Evolutionary conservation across 139 green algal genomes (phyloP).

Genomic region (Pleodorina starrii): DNA sequence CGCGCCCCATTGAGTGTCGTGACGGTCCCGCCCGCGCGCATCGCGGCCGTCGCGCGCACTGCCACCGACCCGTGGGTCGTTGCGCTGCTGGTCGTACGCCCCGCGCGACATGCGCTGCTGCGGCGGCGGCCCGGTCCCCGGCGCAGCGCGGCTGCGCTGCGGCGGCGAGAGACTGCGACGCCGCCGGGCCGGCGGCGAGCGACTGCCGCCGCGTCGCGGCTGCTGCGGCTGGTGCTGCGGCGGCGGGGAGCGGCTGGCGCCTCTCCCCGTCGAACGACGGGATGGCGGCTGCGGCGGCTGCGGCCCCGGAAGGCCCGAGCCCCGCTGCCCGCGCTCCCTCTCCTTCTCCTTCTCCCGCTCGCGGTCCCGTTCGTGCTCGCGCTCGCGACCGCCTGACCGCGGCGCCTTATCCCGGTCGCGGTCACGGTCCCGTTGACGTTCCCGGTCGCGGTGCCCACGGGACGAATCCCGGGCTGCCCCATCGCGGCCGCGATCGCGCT

Average conservation of each 20-base stretch:
- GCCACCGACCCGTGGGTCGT: conserved; percentile 7
- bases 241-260: background rate
- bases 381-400: background rate
- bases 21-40: background rate
- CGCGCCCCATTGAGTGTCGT: background rate
- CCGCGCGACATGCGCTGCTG: background rate
- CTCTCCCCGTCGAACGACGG: background rate
- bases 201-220: background rate
- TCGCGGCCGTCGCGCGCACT: background rate
- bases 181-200: background rate
- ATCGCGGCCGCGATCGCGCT: background rate
- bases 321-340: background rate
- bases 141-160: background rate
- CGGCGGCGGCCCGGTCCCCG: background rate
- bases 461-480: background rate
- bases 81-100: background rate
- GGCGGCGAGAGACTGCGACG: background rate
- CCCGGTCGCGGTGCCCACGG: background rate
- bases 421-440: conserved; percentile 1
- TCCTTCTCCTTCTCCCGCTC: background rate
- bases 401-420: background rate
- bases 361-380: background rate
- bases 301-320: background rate
- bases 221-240: background rate
- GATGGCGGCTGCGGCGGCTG: background rate